These are phyloP conservation scores for Articulospora tetracladia DNA, from an alignment of 495 filamentous ascomycete genomes.

Conservation along the genomic window DNA sequence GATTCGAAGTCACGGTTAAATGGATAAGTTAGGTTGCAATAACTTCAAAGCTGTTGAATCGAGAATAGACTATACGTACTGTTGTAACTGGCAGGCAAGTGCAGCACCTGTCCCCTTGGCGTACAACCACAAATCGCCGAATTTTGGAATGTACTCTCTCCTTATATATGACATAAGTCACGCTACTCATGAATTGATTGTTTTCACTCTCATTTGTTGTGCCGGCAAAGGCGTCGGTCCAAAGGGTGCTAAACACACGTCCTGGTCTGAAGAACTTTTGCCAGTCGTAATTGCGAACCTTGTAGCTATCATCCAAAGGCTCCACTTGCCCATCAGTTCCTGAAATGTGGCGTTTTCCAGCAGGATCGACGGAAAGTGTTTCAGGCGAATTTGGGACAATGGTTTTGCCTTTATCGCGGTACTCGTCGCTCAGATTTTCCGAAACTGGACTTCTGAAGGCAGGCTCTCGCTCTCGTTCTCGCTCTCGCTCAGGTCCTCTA, in stretches of 20 bases:
- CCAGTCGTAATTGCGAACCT: slow-evolving; percentile 15
- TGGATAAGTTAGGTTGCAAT: too few species aligned
- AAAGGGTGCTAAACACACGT: slow-evolving; percentile 21
- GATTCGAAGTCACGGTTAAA: too few species aligned
- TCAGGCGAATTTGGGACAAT: background rate
- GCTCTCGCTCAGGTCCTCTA: background rate
- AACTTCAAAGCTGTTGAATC: too few species aligned
- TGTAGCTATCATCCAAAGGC: slow-evolving; percentile 14
- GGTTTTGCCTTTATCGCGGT: background rate
- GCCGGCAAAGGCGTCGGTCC: slow-evolving; percentile 11
- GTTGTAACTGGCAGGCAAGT: slow-evolving; percentile 19
- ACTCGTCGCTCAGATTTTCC: background rate
- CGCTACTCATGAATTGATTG: slow-evolving; percentile 8
- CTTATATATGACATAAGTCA: slow-evolving; percentile 8
- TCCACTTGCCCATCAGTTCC: slow-evolving; percentile 9
- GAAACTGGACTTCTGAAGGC: background rate
- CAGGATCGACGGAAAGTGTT: background rate
- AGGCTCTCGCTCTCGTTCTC: background rate
- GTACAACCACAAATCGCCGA: slow-evolving; percentile 23
- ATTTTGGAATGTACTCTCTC: slow-evolving; percentile 20
- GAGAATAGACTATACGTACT: background rate
- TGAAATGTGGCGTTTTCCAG: slow-evolving; percentile 1
- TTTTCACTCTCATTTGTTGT: slow-evolving; percentile 7
- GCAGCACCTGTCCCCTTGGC: slow-evolving; percentile 5
- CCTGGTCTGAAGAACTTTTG: slow-evolving; percentile 17